Evolutionary conservation across 163 green algal genomes (phyloP).

Genomic region (Volvox carteri): DNA sequence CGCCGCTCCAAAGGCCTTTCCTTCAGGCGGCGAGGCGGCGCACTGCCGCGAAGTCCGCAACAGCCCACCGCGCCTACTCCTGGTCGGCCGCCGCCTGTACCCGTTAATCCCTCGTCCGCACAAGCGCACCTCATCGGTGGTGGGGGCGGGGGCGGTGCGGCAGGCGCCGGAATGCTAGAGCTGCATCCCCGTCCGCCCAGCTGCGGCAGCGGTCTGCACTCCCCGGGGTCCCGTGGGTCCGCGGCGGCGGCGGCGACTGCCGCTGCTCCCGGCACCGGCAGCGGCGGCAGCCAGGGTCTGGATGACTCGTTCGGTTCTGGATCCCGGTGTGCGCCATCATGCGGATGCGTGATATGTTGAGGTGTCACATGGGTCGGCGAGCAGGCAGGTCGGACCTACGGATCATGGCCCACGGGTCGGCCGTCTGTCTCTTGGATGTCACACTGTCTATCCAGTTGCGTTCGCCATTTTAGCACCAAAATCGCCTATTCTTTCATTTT

Average conservation of each 20-base stretch:
- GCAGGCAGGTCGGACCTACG: too few relatives aligned
- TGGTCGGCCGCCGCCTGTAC: constrained; percentile 12
- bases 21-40: constrained; percentile 13
- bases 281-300: too few relatives aligned
- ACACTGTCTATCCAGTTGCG: too few relatives aligned
- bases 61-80: constrained; percentile 36
- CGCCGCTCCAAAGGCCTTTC: constrained; percentile 35
- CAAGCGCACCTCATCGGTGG: too few relatives aligned
- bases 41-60: not conserved
- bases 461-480: too few relatives aligned
- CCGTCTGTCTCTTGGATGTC: too few relatives aligned
- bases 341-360: constrained; percentile 33
- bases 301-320: too few relatives aligned
- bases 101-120: not conserved
- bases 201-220: not conserved
- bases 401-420: too few relatives aligned
- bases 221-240: not conserved
- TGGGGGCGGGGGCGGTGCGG: not conserved
- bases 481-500: too few relatives aligned
- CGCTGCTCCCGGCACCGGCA: not conserved
- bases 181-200: not conserved
- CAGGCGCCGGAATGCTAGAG: not conserved
- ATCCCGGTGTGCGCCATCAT: not conserved
- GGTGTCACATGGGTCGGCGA: too few relatives aligned
- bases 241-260: not conserved